Evolutionary conservation across 192 early-diverging fungal species (phyloP).

Genomic region (Backusella macrospora): DNA sequence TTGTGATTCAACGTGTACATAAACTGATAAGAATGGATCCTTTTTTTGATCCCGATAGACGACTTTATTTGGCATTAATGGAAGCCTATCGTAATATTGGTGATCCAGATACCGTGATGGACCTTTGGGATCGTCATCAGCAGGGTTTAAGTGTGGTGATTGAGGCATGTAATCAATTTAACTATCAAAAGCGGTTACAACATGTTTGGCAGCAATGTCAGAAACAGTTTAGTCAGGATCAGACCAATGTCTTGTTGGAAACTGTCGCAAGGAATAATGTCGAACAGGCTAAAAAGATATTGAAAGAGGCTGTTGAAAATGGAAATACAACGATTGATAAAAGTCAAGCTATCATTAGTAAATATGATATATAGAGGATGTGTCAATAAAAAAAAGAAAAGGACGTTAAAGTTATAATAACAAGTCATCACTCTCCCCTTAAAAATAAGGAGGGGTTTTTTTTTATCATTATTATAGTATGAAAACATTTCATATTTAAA

Average conservation of each 20-base stretch:
- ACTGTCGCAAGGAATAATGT: background rate
- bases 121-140: slow-evolving; percentile 33
- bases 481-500: background rate
- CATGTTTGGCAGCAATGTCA: slow-evolving; percentile 32
- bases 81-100: slow-evolving; percentile 33
- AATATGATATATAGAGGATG: background rate
- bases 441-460: background rate
- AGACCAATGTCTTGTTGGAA: background rate
- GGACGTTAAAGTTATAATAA: background rate
- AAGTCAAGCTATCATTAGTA: background rate
- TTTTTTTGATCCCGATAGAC: slow-evolving; percentile 29
- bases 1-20: slow-evolving; percentile 34
- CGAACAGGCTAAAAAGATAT: background rate
- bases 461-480: background rate
- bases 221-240: background rate
- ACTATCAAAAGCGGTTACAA: background rate
- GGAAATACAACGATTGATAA: background rate
- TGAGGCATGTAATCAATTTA: slow-evolving; percentile 30
- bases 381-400: background rate
- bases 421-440: background rate
- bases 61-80: slow-evolving; percentile 36
- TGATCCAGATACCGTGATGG: slow-evolving; percentile 25
- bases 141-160: slow-evolving; percentile 17
- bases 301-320: background rate
- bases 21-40: slow-evolving; percentile 40